Base-by-base conservation (phyloP, 805 yeast genomes). In the Yarrowia sp. region DNA sequence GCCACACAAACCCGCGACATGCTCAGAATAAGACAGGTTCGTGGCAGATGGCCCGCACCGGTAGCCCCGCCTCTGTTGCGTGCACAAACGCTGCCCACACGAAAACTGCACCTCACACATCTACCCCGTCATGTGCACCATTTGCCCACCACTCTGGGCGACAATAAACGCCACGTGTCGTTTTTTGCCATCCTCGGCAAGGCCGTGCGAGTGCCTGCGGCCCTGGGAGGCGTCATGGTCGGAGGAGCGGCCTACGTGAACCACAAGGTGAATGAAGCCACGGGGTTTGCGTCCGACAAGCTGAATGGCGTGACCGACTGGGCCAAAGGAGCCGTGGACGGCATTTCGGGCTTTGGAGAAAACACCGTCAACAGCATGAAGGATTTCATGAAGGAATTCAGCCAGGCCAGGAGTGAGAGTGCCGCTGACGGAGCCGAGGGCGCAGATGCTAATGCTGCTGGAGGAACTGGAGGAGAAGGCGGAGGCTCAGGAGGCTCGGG, bases 191-290 rank as follows among this genome's bases (percentile, higher is more conserved):
- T 70, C 30, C 36, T 70, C 42, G 73, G 66, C 33, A 73, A 71
- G 65, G 68, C 70, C 40, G 69, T 69, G 55, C 60, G 72, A 2
- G 73, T 71, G 1, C 97, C 98, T 0, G 94, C 92, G 0, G 80
- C 94, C 70, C 79, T 92, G 0, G 98, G 98, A 1, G 93, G 96
- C 9, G 92, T 97, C 0, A 78, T 92, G 42, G 97, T 96, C 2
- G 98, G 98, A 12, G 97, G 96, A 9, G 96, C 97, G 0, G 89
- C 97, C 2, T 95, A 92, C 75, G 87, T 94, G 60, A 92, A 93
- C 19, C 93, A 93, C 77, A 94, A 95, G 76, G 90, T 93, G 10
- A 96, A 92, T 44, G 96, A 94, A 77, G 96, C 96, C 0, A 83
- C 91, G 0, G 81, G 76, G 44, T 91, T 84, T 72, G 86, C 97